Conservation (phyloP, 1,284 basidiomycete genomes). For the Fomitopsis betulina region DNA sequence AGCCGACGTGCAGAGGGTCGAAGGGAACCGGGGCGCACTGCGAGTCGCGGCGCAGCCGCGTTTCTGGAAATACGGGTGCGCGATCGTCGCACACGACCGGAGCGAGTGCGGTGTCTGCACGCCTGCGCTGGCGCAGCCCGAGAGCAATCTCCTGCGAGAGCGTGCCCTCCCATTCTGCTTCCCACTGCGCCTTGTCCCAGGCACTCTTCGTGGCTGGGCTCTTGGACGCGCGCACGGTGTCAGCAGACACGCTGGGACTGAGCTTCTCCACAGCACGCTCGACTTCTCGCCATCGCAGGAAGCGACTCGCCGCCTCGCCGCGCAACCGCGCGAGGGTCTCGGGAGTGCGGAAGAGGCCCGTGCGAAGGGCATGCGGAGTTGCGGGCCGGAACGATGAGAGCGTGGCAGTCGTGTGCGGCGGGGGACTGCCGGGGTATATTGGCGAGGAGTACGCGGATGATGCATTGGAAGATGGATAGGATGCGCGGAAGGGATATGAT, state of each 20-base stretch:
- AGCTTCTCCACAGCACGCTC: constrained; percentile 41
- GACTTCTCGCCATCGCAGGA: constrained; percentile 65
- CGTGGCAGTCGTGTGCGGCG: constrained; percentile 25
- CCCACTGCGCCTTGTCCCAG: constrained; percentile 60
- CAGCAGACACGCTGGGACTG: neutral
- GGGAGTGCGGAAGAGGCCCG: constrained; percentile 55
- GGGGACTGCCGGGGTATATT: neutral
- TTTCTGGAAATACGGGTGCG: constrained; percentile 1
- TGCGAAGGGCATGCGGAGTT: constrained; percentile 46
- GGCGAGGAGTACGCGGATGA: constrained; percentile 16
- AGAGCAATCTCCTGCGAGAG: constrained; percentile 55
- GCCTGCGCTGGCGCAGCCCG: constrained; percentile 14
- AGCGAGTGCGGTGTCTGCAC: constrained; percentile 8
- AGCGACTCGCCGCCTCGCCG: constrained; percentile 62
- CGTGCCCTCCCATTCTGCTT: constrained; percentile 54
- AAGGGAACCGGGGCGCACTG: constrained; percentile 23
- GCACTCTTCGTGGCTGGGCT: constrained; percentile 2
- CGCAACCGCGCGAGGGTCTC: constrained; percentile 52
- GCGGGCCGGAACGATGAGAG: constrained; percentile 51
- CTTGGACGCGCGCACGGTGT: neutral
- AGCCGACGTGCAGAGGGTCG: constrained; percentile 47
- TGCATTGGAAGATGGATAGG: constrained; percentile 8
- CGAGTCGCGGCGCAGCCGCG: constrained; percentile 5
- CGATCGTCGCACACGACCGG: neutral
- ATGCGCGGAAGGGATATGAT: constrained; percentile 7